phyloP scores from a whole-genome alignment of 768 basidiomycete species.

The Hydnum rufescens region DNA sequence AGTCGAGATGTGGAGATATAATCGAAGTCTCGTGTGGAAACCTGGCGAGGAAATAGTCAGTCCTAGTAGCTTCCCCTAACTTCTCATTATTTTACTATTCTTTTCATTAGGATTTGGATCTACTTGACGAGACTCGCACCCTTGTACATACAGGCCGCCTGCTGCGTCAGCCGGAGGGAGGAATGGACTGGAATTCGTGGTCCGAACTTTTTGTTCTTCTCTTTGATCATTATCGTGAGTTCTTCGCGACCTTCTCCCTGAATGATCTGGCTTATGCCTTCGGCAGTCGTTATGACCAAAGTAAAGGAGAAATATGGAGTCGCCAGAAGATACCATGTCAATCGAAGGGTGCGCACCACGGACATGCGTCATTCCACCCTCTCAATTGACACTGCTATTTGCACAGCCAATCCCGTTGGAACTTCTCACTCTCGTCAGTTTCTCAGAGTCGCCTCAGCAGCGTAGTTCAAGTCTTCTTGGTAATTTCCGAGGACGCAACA shows the following conservation, averaged over 20 bases:
- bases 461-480: slow-evolving; percentile 55
- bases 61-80: slow-evolving; percentile 1
- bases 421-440: slow-evolving; percentile 65
- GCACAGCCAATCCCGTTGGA: slow-evolving; percentile 80
- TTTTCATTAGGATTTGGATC: slow-evolving; percentile 54
- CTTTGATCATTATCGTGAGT: slow-evolving; percentile 86
- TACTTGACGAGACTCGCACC: slow-evolving; percentile 63
- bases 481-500: slow-evolving; percentile 30
- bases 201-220: slow-evolving; percentile 75
- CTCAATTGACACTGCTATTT: slow-evolving; percentile 1
- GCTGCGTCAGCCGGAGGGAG: slow-evolving; percentile 71
- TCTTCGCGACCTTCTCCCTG: not conserved
- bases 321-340: slow-evolving; percentile 61
- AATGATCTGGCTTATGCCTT: not conserved
- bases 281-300: slow-evolving; percentile 73
- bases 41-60: slow-evolving; percentile 47
- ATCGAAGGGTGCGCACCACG: slow-evolving; percentile 39
- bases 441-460: slow-evolving; percentile 60
- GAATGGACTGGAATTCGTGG: slow-evolving; percentile 79
- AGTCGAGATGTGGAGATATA: slow-evolving; percentile 77
- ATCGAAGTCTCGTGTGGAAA: slow-evolving; percentile 62
- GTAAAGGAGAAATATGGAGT: slow-evolving; percentile 56
- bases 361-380: not conserved
- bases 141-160: slow-evolving; percentile 71
- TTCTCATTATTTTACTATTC: no score